These are phyloP conservation scores for Penicillium paxilli DNA, from an alignment of 495 filamentous ascomycete genomes.

Conservation along the genomic window DNA sequence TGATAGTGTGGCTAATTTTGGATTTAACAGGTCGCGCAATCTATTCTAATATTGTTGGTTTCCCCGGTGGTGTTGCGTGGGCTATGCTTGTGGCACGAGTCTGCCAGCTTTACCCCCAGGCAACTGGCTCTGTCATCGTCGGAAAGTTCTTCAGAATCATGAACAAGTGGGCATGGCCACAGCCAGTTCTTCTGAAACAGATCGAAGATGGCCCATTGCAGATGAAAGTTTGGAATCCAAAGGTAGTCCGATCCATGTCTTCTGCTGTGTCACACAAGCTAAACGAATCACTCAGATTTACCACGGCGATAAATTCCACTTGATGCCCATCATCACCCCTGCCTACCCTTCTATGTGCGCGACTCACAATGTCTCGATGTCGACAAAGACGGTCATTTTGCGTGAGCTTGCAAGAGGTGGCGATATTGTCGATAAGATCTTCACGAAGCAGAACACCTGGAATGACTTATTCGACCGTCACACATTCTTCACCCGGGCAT, in stretches of 20 bases:
- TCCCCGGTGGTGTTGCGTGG: slow-evolving; percentile 96
- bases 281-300: slow-evolving; percentile 59
- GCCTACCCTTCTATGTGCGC: slow-evolving; percentile 96
- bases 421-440: slow-evolving; percentile 78
- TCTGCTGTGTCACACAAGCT: background rate
- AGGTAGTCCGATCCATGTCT: slow-evolving; percentile 48
- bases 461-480: slow-evolving; percentile 85
- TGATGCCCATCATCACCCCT: slow-evolving; percentile 97
- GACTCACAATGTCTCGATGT: slow-evolving; percentile 87
- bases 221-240: slow-evolving; percentile 92
- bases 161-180: slow-evolving; percentile 89
- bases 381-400: slow-evolving; percentile 80
- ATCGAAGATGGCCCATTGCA: slow-evolving; percentile 82
- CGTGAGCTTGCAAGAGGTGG: slow-evolving; percentile 77
- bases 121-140: slow-evolving; percentile 80
- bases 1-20: background rate
- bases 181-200: slow-evolving; percentile 81
- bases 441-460: slow-evolving; percentile 72
- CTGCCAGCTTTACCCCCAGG: slow-evolving; percentile 96
- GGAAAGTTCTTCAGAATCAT: slow-evolving; percentile 93
- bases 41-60: slow-evolving; percentile 93
- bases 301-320: slow-evolving; percentile 72
- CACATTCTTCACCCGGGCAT: slow-evolving; percentile 86
- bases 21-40: slow-evolving; percentile 67
- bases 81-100: slow-evolving; percentile 95